Percentiles rank a stretch among this genome's conserved stretches.
Evolutionary conservation across 164 flowering plant species (phyloP).

Genomic region (Tinospora cordifolia): DNA sequence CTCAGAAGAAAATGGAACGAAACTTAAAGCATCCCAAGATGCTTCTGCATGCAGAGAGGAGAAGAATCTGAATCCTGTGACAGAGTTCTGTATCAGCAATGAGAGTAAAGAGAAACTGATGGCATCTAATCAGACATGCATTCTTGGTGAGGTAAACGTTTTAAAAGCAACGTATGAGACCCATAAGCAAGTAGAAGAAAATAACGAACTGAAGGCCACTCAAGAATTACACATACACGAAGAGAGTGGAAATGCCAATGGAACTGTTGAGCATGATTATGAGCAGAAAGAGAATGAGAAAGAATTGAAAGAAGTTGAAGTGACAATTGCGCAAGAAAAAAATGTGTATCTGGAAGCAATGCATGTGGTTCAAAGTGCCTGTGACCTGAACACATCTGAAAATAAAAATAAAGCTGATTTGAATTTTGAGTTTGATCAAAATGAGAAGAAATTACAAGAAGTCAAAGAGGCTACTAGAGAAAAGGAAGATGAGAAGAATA

Average conservation of each 20-base stretch:
- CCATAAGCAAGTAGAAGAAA: slow-evolving; percentile 6
- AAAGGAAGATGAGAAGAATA: slow-evolving; percentile 11
- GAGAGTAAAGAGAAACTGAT: slow-evolving; percentile 4
- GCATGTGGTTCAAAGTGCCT: slow-evolving; percentile 3
- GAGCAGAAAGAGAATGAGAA: slow-evolving; percentile 7
- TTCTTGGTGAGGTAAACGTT: slow-evolving; percentile 7
- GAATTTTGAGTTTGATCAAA: slow-evolving; percentile 7
- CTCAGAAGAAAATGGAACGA: slow-evolving; percentile 6
- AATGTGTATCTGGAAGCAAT: not conserved
- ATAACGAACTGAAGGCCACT: slow-evolving; percentile 5
- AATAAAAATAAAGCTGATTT: slow-evolving; percentile 10
- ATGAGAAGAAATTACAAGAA: slow-evolving; percentile 20
- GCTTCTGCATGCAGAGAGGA: slow-evolving; percentile 2
- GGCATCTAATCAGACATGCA: slow-evolving; percentile 13
- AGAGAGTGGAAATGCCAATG: slow-evolving; percentile 14
- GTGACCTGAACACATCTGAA: slow-evolving; percentile 11
- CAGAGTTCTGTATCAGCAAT: not conserved
- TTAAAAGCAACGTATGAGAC: slow-evolving; percentile 1
- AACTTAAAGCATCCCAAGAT: slow-evolving; percentile 8
- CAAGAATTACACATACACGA: slow-evolving; percentile 10
- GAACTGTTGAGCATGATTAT: slow-evolving; percentile 1
- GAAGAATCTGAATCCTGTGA: slow-evolving; percentile 4
- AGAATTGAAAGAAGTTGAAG: slow-evolving; percentile 7
- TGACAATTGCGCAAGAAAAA: not conserved
- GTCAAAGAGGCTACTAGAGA: slow-evolving; percentile 9